Base-by-base conservation (phyloP, 2,329 filamentous ascomycete genomes). In the Stromatinia cepivora region DNA sequence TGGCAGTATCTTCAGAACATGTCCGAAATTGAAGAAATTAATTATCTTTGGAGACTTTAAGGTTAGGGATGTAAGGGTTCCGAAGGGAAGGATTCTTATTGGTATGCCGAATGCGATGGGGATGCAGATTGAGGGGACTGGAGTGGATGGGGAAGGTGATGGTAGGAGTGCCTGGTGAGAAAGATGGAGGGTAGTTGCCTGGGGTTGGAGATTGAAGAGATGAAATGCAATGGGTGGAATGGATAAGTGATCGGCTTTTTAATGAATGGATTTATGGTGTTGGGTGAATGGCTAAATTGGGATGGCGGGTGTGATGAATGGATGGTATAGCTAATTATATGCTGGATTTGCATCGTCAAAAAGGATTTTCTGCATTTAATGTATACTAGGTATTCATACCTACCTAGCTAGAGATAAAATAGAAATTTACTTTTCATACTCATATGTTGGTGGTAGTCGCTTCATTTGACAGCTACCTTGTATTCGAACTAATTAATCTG, bases 21-120 rank as follows among this genome's bases (percentile, higher is more conserved):
- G 90, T 72, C 89, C 89, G 0, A 85, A 82, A 46, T 78, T 90
- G 70, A 83, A 82, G 72, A 84, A 86, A 74, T 78, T 90, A 61
- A 87, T 87, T 61, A 86, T 89, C 0, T 90, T 89, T 79, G 88
- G 88, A 17, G 88, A 87, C 78, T 88, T 90, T 84, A 87, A 85
- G 75, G 85, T 89, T 52, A 84, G 79, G 75, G 81, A 84, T 53
- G 82, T 85, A 25, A 79, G 78, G 61, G 85, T 88, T 48, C 86
- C 86, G 0, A 81, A 82, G 46, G 86, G 85, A 2, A 84, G 84
- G 64, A 84, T 88, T 45, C 76, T 88, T 3, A 83, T 88, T 34
- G 86, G 86, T 9, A 83, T 88, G 67, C 85, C 86, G 6, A 88
- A 87, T 73, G 86, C 86, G 8, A 75, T 83, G 72, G 86, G 86